Evolutionary conservation across 108 stramenopile species (phyloP).

Genomic region (Hondaea fermentalgiana): DNA sequence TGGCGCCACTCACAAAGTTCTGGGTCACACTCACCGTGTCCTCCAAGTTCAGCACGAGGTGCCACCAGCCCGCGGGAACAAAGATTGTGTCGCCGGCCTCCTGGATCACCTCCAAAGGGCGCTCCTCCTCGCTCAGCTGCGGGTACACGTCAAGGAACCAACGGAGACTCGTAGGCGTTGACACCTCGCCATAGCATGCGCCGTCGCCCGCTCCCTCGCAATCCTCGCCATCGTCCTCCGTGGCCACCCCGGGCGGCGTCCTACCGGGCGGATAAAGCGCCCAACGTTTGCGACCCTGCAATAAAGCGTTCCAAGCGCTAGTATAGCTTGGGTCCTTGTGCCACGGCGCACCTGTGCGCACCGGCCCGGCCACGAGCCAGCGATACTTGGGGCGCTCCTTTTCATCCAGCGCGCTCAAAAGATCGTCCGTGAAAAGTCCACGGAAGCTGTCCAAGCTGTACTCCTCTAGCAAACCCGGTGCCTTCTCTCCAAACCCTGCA

Average conservation of each 20-base stretch:
- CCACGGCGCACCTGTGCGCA: conserved; percentile 76
- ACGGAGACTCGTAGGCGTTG: conserved; percentile 69
- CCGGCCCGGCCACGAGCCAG: conserved; percentile 86
- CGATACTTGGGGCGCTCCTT: conserved; percentile 85
- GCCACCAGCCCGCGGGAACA: conserved; percentile 96
- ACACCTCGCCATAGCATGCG: conserved; percentile 68
- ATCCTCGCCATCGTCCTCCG: conserved; percentile 29
- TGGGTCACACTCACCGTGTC: conserved; percentile 89
- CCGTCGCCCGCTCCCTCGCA: conserved; percentile 69
- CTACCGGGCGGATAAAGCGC: conserved; percentile 87
- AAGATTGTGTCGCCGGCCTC: conserved; percentile 90
- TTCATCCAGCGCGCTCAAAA: conserved; percentile 78
- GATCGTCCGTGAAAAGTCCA: conserved; percentile 77
- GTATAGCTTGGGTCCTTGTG: conserved; percentile 94
- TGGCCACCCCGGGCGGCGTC: conserved; percentile 62
- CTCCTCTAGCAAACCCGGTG: conserved; percentile 23
- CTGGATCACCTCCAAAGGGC: conserved; percentile 82
- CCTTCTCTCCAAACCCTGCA: conserved; percentile 71
- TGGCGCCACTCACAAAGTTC: conserved; percentile 81
- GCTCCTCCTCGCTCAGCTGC: background rate
- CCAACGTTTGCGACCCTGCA: conserved; percentile 87
- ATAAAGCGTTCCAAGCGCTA: conserved; percentile 91
- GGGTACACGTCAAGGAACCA: conserved; percentile 78
- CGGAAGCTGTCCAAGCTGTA: conserved; percentile 50
- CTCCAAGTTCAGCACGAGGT: conserved; percentile 89